A percentile compares a stretch with the other conserved stretches of the same genome.
Evolutionary conservation across 2,329 filamentous ascomycete genomes (phyloP).

Genomic region (Talaromyces sp.): DNA sequence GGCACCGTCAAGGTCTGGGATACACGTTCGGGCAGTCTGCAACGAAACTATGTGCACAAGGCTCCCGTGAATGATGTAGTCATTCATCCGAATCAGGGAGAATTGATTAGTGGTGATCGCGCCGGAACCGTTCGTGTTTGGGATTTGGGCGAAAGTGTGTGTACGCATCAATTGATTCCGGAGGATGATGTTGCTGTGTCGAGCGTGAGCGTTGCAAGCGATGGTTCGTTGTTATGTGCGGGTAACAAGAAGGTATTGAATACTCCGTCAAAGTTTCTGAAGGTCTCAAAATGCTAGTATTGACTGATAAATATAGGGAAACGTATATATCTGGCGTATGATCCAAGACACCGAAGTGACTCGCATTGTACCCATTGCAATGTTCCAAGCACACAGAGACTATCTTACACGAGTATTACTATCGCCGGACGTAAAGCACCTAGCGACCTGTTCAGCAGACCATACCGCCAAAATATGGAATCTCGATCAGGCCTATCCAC

Average conservation of each 20-base stretch:
- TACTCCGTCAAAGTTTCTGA: not conserved
- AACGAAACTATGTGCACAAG: conserved; percentile 89
- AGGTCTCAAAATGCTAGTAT: not conserved
- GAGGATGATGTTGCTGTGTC: conserved; percentile 93
- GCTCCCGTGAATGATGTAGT: conserved; percentile 94
- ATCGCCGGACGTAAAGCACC: conserved; percentile 88
- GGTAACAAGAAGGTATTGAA: conserved; percentile 77
- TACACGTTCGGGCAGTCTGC: conserved; percentile 76
- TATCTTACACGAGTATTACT: conserved; percentile 91
- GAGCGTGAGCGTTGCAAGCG: conserved; percentile 92
- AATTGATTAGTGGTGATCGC: conserved; percentile 94
- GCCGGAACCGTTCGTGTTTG: conserved; percentile 90
- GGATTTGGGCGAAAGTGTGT: conserved; percentile 96
- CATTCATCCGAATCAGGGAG: conserved; percentile 98
- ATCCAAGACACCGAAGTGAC: conserved; percentile 79
- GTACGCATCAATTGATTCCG: conserved; percentile 91
- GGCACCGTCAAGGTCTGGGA: conserved; percentile 98
- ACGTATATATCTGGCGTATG: conserved; percentile 96
- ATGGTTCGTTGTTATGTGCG: conserved; percentile 87
- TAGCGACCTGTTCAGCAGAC: conserved; percentile 90
- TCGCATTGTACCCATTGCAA: conserved; percentile 78
- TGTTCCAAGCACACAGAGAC: conserved; percentile 85
- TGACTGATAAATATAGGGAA: conserved; percentile 60
- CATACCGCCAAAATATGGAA: conserved; percentile 97
- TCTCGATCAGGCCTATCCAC: conserved; percentile 64